phyloP scores from a whole-genome alignment of 306 rosid genomes.

The Quillaja saponaria region DNA sequence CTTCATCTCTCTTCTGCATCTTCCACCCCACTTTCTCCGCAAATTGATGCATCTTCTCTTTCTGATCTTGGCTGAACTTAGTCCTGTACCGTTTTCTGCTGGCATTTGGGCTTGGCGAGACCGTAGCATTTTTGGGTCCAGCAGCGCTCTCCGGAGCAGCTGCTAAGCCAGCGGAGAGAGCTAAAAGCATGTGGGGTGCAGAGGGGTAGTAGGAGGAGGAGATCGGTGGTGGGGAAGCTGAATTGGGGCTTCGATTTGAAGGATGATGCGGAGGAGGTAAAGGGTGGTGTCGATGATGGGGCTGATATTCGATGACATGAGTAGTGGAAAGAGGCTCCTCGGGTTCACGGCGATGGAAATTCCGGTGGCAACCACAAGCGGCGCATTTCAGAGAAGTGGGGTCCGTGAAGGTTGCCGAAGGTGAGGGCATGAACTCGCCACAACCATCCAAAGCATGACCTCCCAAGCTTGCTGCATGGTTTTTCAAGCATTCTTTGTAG shows the following conservation, averaged over 20 bases:
- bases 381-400: slow-evolving; percentile 88
- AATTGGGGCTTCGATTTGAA: slow-evolving; percentile 61
- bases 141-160: slow-evolving; percentile 49
- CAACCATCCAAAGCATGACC: slow-evolving; percentile 92
- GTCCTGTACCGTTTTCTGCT: slow-evolving; percentile 76
- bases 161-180: slow-evolving; percentile 61
- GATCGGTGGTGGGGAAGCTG: slow-evolving; percentile 96
- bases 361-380: slow-evolving; percentile 97
- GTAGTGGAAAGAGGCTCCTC: slow-evolving; percentile 59
- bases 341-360: slow-evolving; percentile 94
- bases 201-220: slow-evolving; percentile 93
- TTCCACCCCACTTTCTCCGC: slow-evolving; percentile 89
- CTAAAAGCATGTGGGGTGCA: slow-evolving; percentile 89
- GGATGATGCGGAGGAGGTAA: slow-evolving; percentile 55
- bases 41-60: slow-evolving; percentile 79
- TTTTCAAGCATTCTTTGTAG: slow-evolving; percentile 83
- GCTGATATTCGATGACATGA: slow-evolving; percentile 76
- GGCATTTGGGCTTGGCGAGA: slow-evolving; percentile 28
- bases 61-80: slow-evolving; percentile 76
- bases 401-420: slow-evolving; percentile 54
- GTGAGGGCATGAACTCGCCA: slow-evolving; percentile 95
- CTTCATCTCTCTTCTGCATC: slow-evolving; percentile 92
- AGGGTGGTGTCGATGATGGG: slow-evolving; percentile 82
- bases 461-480: slow-evolving; percentile 86
- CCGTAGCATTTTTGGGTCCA: slow-evolving; percentile 6